These are phyloP conservation scores for Neckera pumila DNA, from an alignment of 225 moss, liverwort and hornwort species.

Conservation along the genomic window DNA sequence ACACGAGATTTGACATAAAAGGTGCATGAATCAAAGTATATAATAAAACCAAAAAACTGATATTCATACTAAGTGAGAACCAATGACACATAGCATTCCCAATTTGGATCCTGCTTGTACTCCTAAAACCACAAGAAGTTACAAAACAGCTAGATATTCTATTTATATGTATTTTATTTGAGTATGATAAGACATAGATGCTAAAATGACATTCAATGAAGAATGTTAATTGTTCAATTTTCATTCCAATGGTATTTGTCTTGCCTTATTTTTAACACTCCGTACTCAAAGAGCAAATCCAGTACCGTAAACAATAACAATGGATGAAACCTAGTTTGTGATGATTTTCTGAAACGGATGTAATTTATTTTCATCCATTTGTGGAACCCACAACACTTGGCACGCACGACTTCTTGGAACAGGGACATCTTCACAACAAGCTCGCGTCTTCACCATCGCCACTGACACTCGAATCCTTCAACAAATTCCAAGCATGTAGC, in stretches of 20 bases:
- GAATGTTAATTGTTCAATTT: neutral
- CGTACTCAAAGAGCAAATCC: neutral
- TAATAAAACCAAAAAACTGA: neutral
- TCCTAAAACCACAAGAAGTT: neutral
- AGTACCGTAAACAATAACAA: neutral
- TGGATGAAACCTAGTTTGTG: neutral
- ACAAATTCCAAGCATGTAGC: neutral
- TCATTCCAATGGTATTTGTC: neutral
- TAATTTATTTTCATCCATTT: neutral
- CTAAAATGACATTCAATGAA: neutral
- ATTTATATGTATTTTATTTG: neutral
- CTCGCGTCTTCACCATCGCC: neutral
- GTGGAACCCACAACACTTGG: neutral
- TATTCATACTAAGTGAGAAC: fast-evolving
- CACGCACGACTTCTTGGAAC: neutral
- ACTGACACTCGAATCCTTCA: neutral
- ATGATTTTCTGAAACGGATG: neutral
- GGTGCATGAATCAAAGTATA: neutral
- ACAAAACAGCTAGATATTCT: neutral
- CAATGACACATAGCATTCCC: too few relatives aligned
- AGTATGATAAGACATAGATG: neutral
- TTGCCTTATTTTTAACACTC: neutral
- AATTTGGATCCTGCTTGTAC: neutral
- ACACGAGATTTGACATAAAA: too few relatives aligned
- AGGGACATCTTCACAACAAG: neutral